Conservation (phyloP, 345 rosid species). For the Sonneratia caseolaris region DNA sequence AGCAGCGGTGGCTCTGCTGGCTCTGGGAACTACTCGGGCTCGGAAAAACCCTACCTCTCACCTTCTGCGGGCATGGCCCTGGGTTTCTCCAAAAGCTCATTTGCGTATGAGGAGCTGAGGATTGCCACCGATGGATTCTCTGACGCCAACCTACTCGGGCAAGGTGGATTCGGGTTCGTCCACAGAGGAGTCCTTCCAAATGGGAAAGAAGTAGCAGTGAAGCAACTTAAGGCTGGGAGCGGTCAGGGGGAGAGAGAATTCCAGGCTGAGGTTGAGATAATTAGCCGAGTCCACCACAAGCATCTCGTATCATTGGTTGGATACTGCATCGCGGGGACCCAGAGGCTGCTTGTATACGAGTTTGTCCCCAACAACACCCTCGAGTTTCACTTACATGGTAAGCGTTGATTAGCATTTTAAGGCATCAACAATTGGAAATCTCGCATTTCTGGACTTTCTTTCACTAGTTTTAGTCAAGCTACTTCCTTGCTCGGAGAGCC, state of each 20-base stretch:
- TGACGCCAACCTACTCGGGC: constrained; percentile 51
- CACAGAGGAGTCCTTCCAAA: constrained; percentile 57
- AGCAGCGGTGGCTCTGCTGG: constrained; percentile 38
- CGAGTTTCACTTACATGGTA: constrained; percentile 63
- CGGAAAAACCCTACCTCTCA: constrained; percentile 42
- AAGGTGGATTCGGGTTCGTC: constrained; percentile 65
- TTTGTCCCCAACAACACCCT: constrained; percentile 55
- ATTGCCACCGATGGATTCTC: constrained; percentile 59
- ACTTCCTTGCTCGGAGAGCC: too few species aligned
- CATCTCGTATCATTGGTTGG: constrained; percentile 68
- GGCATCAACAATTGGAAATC: too few species aligned
- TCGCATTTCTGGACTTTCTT: background rate
- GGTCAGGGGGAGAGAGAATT: constrained; percentile 62
- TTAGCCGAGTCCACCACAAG: constrained; percentile 59
- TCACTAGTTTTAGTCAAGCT: background rate
- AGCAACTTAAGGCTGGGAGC: constrained; percentile 54
- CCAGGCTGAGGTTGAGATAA: constrained; percentile 62
- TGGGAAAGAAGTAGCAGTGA: constrained; percentile 56
- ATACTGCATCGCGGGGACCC: constrained; percentile 40
- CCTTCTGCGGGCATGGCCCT: constrained; percentile 50
- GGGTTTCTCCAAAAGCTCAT: constrained; percentile 59
- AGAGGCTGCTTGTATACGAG: constrained; percentile 66
- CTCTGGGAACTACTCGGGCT: constrained; percentile 53
- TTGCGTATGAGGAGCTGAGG: constrained; percentile 45
- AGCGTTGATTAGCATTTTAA: constrained; percentile 3